These are phyloP conservation scores for Coemansia sp. DNA, from an alignment of 192 early-diverging fungal genomes.

Conservation along the genomic window DNA sequence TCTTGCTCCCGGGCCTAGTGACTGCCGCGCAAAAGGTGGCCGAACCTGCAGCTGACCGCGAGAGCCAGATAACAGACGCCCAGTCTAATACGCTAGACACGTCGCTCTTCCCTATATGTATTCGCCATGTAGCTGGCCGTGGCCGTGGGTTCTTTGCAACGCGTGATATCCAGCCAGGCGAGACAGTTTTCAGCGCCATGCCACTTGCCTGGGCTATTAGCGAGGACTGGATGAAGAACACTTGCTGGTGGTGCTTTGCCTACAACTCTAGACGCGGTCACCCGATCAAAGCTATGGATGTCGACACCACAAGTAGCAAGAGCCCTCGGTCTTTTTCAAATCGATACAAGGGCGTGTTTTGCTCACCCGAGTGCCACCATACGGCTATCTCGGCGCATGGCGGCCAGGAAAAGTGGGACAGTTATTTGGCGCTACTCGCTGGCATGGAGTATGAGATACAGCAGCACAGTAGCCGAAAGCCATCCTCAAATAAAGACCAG, in stretches of 20 bases:
- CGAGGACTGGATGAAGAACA: constrained; percentile 42
- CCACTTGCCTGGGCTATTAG: constrained; percentile 41
- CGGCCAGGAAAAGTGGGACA: constrained; percentile 18
- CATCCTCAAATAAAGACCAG: not conserved
- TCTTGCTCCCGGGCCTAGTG: not conserved
- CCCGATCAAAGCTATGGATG: constrained; percentile 18
- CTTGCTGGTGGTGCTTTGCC: constrained; percentile 46
- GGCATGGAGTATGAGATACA: constrained; percentile 23
- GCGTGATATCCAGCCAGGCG: constrained; percentile 25
- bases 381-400: constrained; percentile 25
- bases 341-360: constrained; percentile 39
- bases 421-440: constrained; percentile 21
- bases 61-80: not conserved
- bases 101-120: constrained; percentile 29
- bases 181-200: constrained; percentile 29
- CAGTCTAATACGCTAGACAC: not conserved
- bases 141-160: constrained; percentile 51
- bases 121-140: constrained; percentile 31
- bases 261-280: constrained; percentile 24
- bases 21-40: not conserved
- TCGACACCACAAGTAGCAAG: not conserved
- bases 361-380: constrained; percentile 29
- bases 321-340: not conserved
- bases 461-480: not conserved
- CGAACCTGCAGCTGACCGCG: not conserved